Evolutionary conservation across 495 filamentous ascomycete genomes (phyloP).

Genomic region (Cercophora samala): DNA sequence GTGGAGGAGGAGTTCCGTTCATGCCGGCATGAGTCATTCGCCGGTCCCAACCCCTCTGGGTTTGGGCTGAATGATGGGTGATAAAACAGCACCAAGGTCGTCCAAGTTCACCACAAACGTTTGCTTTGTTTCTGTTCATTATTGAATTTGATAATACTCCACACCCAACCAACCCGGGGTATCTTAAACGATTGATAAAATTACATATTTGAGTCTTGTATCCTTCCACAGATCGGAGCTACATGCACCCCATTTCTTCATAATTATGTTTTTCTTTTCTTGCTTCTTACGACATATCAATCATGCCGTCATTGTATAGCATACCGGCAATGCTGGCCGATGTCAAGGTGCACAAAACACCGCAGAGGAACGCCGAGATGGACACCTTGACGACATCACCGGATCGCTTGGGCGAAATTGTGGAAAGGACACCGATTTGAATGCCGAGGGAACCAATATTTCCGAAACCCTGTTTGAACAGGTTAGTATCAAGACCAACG

Average conservation of each 20-base stretch:
- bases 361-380: slow-evolving; percentile 71
- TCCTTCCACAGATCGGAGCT: background rate
- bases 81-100: background rate
- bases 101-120: too few relatives aligned
- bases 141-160: background rate
- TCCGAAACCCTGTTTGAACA: slow-evolving; percentile 68
- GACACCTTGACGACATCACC: slow-evolving; percentile 76
- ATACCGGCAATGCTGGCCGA: slow-evolving; percentile 77
- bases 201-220: background rate
- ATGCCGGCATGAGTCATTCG: too few relatives aligned
- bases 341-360: slow-evolving; percentile 74
- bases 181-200: background rate
- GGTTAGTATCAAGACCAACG: slow-evolving; percentile 38
- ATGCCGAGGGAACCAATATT: slow-evolving; percentile 81
- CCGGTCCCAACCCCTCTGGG: too few relatives aligned
- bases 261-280: background rate
- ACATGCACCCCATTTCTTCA: background rate
- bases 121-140: background rate
- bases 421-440: slow-evolving; percentile 79
- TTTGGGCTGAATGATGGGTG: background rate
- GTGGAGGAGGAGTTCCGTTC: too few relatives aligned
- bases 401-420: slow-evolving; percentile 68
- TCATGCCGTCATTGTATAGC: slow-evolving; percentile 30
- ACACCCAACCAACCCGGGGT: background rate
- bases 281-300: background rate